Conservation (phyloP, 768 basidiomycete species). For the Phlebiopsis flavidoalba region DNA sequence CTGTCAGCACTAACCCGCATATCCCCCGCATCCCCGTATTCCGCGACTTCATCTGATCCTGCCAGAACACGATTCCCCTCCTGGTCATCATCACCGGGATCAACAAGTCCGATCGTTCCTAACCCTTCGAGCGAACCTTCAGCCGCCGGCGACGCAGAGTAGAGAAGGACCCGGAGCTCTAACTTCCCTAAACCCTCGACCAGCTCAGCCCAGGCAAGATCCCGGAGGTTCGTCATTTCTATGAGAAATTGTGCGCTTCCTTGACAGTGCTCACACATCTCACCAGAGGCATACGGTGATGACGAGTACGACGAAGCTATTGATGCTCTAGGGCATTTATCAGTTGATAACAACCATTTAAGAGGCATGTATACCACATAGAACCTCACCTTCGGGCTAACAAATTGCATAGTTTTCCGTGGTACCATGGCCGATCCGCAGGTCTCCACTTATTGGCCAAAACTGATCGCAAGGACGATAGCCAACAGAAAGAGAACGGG, state of each 20-base stretch:
- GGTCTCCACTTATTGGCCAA: conserved; percentile 72
- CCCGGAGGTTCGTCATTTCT: background rate
- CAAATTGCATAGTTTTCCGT: conserved; percentile 53
- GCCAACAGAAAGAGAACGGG: conserved; percentile 52
- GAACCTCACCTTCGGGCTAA: background rate
- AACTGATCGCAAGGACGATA: conserved; percentile 60
- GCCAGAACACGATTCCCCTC: background rate
- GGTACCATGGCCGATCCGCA: conserved; percentile 74
- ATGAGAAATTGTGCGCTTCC: background rate
- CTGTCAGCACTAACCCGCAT: conserved; percentile 22
- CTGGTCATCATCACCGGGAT: background rate
- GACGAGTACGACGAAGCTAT: conserved; percentile 33
- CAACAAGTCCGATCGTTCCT: background rate
- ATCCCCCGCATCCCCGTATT: conserved; percentile 8
- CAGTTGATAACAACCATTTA: conserved; percentile 73
- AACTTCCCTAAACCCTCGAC: background rate
- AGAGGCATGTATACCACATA: conserved; percentile 41
- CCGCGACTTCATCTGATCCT: conserved; percentile 1
- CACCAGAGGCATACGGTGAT: background rate
- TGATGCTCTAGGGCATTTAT: conserved; percentile 64
- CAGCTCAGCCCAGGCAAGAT: background rate
- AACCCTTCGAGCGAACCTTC: conserved; percentile 7
- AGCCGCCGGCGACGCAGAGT: conserved; percentile 10
- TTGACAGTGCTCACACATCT: background rate
- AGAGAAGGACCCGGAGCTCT: background rate